Conservation (phyloP, 2,329 filamentous ascomycete species). For the Botrytis medusae region DNA sequence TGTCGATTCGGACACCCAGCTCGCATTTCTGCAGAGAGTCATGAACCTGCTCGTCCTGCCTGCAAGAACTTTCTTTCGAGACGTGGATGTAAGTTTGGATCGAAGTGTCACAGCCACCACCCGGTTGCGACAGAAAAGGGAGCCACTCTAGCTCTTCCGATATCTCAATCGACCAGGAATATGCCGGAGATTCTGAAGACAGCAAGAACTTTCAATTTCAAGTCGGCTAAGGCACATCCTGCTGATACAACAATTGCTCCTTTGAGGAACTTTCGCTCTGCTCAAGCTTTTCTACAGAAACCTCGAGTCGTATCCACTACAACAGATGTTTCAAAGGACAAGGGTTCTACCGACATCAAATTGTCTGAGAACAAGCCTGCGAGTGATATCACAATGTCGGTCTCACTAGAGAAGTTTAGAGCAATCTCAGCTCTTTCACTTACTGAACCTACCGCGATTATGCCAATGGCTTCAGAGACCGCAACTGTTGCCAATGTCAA, state of each 20-base stretch:
- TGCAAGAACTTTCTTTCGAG: neutral
- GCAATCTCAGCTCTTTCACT: neutral
- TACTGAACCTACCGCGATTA: neutral
- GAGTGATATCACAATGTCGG: neutral
- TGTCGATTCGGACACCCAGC: neutral
- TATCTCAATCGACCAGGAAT: neutral
- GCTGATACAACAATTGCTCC: neutral
- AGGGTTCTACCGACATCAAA: neutral
- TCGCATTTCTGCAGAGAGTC: neutral
- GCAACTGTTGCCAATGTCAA: too few species aligned
- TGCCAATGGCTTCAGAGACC: neutral
- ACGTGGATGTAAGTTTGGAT: neutral
- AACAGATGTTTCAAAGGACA: neutral
- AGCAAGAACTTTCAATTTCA: rapidly evolving
- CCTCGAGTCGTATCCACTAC: neutral
- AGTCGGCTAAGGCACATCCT: neutral
- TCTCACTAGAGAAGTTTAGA: neutral
- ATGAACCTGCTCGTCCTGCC: neutral
- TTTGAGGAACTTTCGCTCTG: neutral
- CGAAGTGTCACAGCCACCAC: neutral
- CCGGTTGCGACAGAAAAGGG: too few species aligned
- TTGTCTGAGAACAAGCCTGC: neutral
- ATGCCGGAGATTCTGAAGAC: neutral
- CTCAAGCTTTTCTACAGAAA: neutral
- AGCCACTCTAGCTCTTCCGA: neutral